Conservation (phyloP, 306 rosid species). For the Sphenostylis stenocarpa region DNA sequence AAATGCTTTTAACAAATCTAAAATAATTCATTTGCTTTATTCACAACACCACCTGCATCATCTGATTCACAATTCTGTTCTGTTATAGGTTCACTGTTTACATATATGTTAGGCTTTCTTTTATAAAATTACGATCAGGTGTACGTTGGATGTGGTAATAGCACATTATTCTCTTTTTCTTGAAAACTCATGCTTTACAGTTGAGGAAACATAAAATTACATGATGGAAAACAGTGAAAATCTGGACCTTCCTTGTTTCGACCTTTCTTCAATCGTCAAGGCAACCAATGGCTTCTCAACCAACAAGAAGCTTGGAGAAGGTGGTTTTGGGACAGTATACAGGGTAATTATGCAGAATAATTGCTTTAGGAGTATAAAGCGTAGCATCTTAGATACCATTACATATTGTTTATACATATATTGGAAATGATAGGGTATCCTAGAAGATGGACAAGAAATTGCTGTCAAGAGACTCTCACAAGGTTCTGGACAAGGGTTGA, state of each 20-base stretch:
- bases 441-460: no score
- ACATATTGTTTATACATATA: background rate
- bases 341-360: background rate
- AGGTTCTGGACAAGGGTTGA: no score
- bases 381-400: background rate
- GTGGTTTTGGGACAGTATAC: background rate
- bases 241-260: background rate
- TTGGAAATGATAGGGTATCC: background rate
- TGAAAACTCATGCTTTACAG: background rate
- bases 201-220: background rate
- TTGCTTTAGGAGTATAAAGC: background rate
- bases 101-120: background rate
- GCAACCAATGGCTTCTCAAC: background rate
- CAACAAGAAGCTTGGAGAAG: background rate
- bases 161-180: background rate
- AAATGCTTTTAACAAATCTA: background rate
- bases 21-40: background rate
- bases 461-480: no score
- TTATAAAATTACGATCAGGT: background rate
- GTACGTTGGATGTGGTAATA: background rate
- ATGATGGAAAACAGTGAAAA: background rate
- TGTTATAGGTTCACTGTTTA: background rate
- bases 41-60: background rate
- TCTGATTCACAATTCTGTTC: background rate
- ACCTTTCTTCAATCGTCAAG: background rate